Evolutionary conservation across 441 rosid species (phyloP), one percentile per base, ranked within the genome.

Genomic region (Melastoma candidum): DNA sequence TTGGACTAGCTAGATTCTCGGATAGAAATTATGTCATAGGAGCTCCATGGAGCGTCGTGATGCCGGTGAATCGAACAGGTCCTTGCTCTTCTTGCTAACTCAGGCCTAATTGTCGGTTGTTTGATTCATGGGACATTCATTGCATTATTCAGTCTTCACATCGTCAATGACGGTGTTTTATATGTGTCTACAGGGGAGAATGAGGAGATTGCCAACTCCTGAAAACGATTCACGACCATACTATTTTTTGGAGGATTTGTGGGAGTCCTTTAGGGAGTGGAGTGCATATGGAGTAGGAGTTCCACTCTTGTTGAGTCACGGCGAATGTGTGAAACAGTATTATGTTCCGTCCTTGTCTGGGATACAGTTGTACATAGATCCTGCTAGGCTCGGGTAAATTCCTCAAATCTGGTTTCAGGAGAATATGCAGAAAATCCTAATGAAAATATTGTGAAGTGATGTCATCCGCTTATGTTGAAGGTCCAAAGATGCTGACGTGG

Each of bases 301-400:
- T 57, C 73, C 73, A 0, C 66, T 75, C 14, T 45, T 71, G 41
- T 59, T 72, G 62, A 67, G 65, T 58, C 71, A 68, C 14, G 55
- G 57, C 5, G 73, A 72, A 45, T 47, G 63, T 49, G 71, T 72
- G 57, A 69, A 72, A 58, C 80, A 76, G 60, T 72, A 76, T 53
- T 76, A 76, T 54, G 80, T 76, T 53, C 80, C 80, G 17, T 76
- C 64, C 25, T 65, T 76, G 32, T 76, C 80, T 12, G 80, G 75
- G 56, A 70, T 76, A 41, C 80, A 76, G 56, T 68, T 76, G 69
- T 76, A 67, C 44, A 26, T 65, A 59, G 77, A 65, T 46, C 73
- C 71, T 48, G 46, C 7, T 13, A 64, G 67, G 66, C 49, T 46
- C 26, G 67, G 77, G 80, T 76, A 43, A 72, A 63, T 26, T 44